phyloP scores from a whole-genome alignment of 495 filamentous ascomycete genomes.

The Poronia punctata region DNA sequence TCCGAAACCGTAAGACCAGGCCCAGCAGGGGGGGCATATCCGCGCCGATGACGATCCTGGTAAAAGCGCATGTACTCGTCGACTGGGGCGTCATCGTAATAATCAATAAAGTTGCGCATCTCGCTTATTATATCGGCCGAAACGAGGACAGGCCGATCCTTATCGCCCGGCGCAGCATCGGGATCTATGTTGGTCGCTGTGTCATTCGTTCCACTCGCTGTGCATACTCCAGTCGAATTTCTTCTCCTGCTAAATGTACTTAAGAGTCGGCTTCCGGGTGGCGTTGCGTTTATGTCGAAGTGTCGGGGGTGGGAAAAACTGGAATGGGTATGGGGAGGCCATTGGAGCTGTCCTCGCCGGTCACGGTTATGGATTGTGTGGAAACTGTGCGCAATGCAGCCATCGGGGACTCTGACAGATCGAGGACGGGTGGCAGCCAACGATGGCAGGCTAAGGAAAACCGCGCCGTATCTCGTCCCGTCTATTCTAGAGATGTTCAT shows the following conservation, averaged over 20 bases:
- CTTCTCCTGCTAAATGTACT: too few species aligned
- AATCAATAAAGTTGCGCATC: slow-evolving; percentile 42
- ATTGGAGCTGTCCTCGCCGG: slow-evolving; percentile 2
- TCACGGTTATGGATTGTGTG: slow-evolving; percentile 1
- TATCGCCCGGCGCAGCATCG: too few species aligned
- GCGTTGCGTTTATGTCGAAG: slow-evolving; percentile 15
- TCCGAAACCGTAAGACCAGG: slow-evolving; percentile 39
- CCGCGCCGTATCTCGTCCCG: slow-evolving; percentile 45
- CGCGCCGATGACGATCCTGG: slow-evolving; percentile 40
- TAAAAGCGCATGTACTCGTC: slow-evolving; percentile 40
- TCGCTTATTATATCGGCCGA: too few species aligned
- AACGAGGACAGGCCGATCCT: too few species aligned
- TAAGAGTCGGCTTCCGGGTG: slow-evolving; percentile 7
- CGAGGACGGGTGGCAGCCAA: slow-evolving; percentile 13
- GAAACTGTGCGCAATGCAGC: slow-evolving; percentile 2
- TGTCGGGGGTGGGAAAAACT: slow-evolving; percentile 1
- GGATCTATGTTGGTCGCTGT: too few species aligned
- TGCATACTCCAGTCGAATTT: slow-evolving; percentile 4
- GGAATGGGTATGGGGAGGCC: slow-evolving; percentile 2
- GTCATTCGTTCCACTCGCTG: slow-evolving; percentile 8
- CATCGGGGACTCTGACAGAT: slow-evolving; percentile 12
- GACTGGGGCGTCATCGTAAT: slow-evolving; percentile 35
- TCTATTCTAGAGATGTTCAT: slow-evolving; percentile 49
- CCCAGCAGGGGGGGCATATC: slow-evolving; percentile 36
- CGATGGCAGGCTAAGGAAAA: slow-evolving; percentile 34